Evolutionary conservation across 2,329 filamentous ascomycete genomes (phyloP), one percentile per base, ranked within the genome.

Genomic region (Penicillium hordei): DNA sequence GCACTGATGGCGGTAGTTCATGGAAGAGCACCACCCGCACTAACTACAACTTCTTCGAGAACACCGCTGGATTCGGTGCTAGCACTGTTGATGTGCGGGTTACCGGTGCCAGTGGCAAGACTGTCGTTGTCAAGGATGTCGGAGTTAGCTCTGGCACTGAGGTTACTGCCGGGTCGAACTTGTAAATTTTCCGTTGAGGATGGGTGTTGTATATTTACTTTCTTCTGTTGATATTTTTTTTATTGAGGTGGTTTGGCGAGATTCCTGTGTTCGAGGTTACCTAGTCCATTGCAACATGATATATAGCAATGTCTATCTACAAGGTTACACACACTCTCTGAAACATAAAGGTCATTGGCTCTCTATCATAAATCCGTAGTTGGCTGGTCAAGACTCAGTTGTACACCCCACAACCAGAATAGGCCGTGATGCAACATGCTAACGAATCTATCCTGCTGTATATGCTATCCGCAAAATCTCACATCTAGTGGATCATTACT

Each of bases 31-130:
- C 86, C 0, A 77, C 74, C 2, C 77, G 86, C 48, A 71, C 78
- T 55, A 71, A 75, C 29, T 85, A 85, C 70, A 84, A 88, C 78
- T 89, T 80, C 75, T 89, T 88, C 45, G 81, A 88, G 77, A 79
- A 86, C 63, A 57, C 75, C 0, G 75, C 78, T 57, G 86, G 86
- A 0, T 86, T 85, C 64, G 82, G 84, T 0, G 79, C 78, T 0
- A 71, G 77, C 9, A 79, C 71, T 3, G 83, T 88, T 1, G 78
- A 82, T 62, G 77, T 88, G 36, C 80, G 78, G 59, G 77, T 87
- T 38, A 87, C 84, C 1, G 81, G 81, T 59, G 68, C 74, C 3
- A 78, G 77, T 43, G 85, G 86, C 1, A 75, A 78, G 61, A 76
- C 67, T 0, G 75, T 88, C 13, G 72, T 77, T 7, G 80, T 87